Evolutionary conservation across 192 early-diverging fungal genomes (phyloP), one percentile per base, ranked within the genome.

Genomic region (Podila epigama): DNA sequence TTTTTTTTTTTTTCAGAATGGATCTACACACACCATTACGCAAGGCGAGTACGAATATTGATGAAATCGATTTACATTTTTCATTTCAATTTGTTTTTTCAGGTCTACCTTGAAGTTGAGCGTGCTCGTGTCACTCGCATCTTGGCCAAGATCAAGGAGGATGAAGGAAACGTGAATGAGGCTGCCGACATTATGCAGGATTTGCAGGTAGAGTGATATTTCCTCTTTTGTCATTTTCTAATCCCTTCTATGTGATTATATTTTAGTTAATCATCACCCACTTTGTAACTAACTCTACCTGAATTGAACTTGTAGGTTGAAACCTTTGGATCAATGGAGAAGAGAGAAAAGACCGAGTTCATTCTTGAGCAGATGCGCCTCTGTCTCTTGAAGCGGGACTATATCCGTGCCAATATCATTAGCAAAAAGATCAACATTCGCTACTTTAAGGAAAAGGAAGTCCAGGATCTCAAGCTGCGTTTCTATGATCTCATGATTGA

Each of bases 41-140:
- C 7, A 6, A 5, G 15, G 33, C 22, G 52, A 13, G 22, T 29
- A 29, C 15, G 1, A 5, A 1, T 51, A 1, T 42, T 33, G 36
- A n/a, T 33, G 22, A 20, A n/a, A 34, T 5, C 35, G 41, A 5
- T 33, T 25, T 57, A 33, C 15, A 50, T 34, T 13, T 35, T 6
- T 11, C 29, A 20, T 39, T 0, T 28, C 11, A 28, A 13, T 51
- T 22, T 13, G 42, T 20, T 31, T 51, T 7, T 7, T 48, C 69
- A 95, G 92, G 98, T 99, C 51, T 97, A 95, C 81, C 94, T 99
- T n/a, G 98, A 99, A 83, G 95, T 98, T 4, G 96, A 98, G 78
- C 89, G 97, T 18, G 98, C 98, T 10, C 89, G 98, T 9, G 82
- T 99, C 70, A 98, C 98, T 11, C 86, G 93, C 27, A 93, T 92